Base-by-base conservation (phyloP, 805 yeast genomes). In the Wickerhamomyces subpelliculosus region DNA sequence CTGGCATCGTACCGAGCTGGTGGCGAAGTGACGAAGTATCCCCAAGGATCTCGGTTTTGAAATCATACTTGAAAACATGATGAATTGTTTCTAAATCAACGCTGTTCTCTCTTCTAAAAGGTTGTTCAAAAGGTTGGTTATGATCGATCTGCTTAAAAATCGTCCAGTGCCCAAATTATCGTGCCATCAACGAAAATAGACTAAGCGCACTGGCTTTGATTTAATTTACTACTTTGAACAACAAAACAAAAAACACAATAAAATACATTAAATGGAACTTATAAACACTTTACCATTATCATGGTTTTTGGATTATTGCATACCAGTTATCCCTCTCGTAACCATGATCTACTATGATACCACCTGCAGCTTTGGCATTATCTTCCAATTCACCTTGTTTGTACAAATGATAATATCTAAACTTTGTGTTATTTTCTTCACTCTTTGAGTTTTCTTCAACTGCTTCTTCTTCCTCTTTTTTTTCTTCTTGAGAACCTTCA, bases 371-470 rank as follows among this genome's bases (percentile, higher is more conserved):
- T 17, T 48, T 53, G 20, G 84, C 84, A 51, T 90, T 86, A 5
- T 72, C 74, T 34, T 72, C 81, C 32, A 93, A 66, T 56, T 93
- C 98, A 1, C 96, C 97, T 43, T 83, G 62, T 40, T 70, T 73
- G 58, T 93, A 93, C 34, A 93, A 61, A 57, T 93, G 98, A 52
- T 93, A 93, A 54, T 80, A 93, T 49, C 98, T 72, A 62, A 83
- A 81, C 48, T 80, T 82, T 1, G 88, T 83, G 16, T 69, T 67
- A 8, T 36, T 46, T 40, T 54, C 51, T 24, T 43, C 44, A 9
- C 37, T 23, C 38, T 42, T 32, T 27, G 39, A 14, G 19, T 34
- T 39, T 42, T 47, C 44, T 29, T 36, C 32, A 41, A n/a, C n/a
- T n/a, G n/a, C n/a, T n/a, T n/a, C n/a, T n/a, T n/a, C n/a, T 39